These are phyloP conservation scores for Penicillium paxilli DNA, from an alignment of 495 filamentous ascomycete species.

Conservation along the genomic window DNA sequence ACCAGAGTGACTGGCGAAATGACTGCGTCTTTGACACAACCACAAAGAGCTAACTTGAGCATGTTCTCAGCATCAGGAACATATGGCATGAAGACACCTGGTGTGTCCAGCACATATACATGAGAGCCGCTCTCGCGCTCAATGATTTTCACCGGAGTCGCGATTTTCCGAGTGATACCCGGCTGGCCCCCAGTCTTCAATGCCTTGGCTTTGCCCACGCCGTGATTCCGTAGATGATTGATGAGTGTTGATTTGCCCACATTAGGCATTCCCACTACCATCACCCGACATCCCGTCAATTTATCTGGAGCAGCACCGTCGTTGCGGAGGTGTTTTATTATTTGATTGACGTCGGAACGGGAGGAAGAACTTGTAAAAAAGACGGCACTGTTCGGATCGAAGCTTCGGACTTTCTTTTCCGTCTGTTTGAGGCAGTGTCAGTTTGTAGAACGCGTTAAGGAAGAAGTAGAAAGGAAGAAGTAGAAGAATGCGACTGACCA, in stretches of 20 bases:
- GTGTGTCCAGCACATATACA: conserved; percentile 72
- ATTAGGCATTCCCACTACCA: conserved; percentile 97
- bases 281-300: conserved; percentile 69
- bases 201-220: conserved; percentile 72
- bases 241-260: conserved; percentile 87
- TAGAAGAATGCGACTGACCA: conserved; percentile 21
- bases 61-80: conserved; percentile 81
- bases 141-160: conserved; percentile 78
- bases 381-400: conserved; percentile 58
- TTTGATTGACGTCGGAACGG: conserved; percentile 46
- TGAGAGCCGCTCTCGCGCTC: conserved; percentile 50
- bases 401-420: conserved; percentile 52
- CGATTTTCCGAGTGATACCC: conserved; percentile 85
- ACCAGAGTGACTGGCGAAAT: conserved; percentile 73
- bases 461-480: too few relatives aligned
- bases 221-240: conserved; percentile 74
- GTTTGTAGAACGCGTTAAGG: not conserved
- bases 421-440: conserved; percentile 19
- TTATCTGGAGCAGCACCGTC: conserved; percentile 47
- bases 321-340: conserved; percentile 58
- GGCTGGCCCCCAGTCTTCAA: conserved; percentile 82
- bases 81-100: conserved; percentile 92
- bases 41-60: conserved; percentile 88
- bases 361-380: conserved; percentile 63
- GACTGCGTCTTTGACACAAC: conserved; percentile 86